Evolutionary conservation across 805 yeast genomes (phyloP), one percentile per base, ranked within the genome.

Genomic region (Yarrowia alimentaria): DNA sequence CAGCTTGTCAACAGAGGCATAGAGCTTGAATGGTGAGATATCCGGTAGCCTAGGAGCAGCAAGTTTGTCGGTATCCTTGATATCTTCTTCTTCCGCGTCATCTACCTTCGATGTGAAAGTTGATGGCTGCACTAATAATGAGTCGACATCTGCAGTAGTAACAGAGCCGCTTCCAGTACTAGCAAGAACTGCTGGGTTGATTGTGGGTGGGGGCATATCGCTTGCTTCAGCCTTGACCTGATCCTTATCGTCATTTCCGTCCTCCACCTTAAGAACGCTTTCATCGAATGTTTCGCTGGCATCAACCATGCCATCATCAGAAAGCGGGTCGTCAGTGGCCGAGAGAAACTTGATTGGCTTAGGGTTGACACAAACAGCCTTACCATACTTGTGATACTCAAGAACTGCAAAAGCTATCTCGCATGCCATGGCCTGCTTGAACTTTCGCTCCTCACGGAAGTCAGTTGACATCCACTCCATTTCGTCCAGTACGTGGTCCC

Each of bases 401-500:
- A 70, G 66, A 1, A 91, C 76, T 0, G 89, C 84, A 54, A 79
- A 81, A 0, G 96, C 84, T 24, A 90, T 68, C 34, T 74, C 71
- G 9, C 78, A 75, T 62, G 93, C 84, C 51, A 83, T 76, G 0
- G 88, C 85, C 53, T 79, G 69, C 62, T 83, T 87, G 61, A 74
- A 78, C 61, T 85, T 83, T 14, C 80, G 63, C 28, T 77, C 80
- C 62, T 89, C 94, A 51, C 74, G 77, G 58, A 82, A 80, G 60
- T 89, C 96, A 1, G 77, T 72, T 6, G 88, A 78, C 79, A 89
- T 75, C 95, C 96, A 88, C 54, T 78, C 78, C 61, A 80, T 85
- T 64, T 93, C 99, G 18, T 79, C 78, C 5, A 93, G 56, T 18
- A 91, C 56, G 53, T 75, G 67, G 58, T 84, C 91, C 87, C 94